These are phyloP conservation scores for Trematosphaeria pertusa DNA, from an alignment of 2,329 filamentous ascomycete genomes.

Conservation along the genomic window DNA sequence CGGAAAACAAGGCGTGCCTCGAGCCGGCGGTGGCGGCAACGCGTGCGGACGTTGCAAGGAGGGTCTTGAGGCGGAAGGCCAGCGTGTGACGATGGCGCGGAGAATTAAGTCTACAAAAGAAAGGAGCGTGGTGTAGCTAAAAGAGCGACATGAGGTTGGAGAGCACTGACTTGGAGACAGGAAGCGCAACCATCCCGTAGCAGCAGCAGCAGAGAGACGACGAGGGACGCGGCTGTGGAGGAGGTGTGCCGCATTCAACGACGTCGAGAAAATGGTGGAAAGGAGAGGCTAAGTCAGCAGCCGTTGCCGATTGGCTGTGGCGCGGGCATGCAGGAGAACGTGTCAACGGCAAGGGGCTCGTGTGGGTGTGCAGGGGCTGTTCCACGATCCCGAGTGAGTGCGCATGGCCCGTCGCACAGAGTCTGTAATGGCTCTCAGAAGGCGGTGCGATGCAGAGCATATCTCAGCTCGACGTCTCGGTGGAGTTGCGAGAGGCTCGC, in stretches of 20 bases:
- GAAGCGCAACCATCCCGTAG: slow-evolving; percentile 42
- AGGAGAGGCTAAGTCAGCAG: slow-evolving; percentile 30
- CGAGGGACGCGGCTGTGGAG: slow-evolving; percentile 21
- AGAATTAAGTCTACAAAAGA: slow-evolving; percentile 45
- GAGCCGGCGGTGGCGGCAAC: slow-evolving; percentile 20
- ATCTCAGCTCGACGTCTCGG: neutral
- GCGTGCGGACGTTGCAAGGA: slow-evolving; percentile 25
- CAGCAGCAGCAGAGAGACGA: slow-evolving; percentile 31
- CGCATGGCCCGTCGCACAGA: slow-evolving; percentile 1
- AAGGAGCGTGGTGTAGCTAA: slow-evolving; percentile 41
- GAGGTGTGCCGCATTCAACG: slow-evolving; percentile 17
- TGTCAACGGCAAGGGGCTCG: slow-evolving; percentile 8
- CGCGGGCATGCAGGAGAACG: slow-evolving; percentile 9
- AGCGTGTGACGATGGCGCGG: slow-evolving; percentile 28
- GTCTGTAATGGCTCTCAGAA: too few species aligned
- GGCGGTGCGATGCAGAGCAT: too few species aligned
- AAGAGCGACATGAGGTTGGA: slow-evolving; percentile 47
- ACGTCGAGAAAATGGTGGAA: slow-evolving; percentile 24
- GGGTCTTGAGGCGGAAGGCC: slow-evolving; percentile 24
- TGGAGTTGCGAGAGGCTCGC: neutral
- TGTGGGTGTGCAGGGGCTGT: neutral
- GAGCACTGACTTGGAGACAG: slow-evolving; percentile 37
- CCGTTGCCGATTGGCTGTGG: slow-evolving; percentile 26
- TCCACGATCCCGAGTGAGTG: neutral
- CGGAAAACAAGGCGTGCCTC: slow-evolving; percentile 13